Conservation (phyloP, 306 rosid genomes). For the Arachis hypogaea region DNA sequence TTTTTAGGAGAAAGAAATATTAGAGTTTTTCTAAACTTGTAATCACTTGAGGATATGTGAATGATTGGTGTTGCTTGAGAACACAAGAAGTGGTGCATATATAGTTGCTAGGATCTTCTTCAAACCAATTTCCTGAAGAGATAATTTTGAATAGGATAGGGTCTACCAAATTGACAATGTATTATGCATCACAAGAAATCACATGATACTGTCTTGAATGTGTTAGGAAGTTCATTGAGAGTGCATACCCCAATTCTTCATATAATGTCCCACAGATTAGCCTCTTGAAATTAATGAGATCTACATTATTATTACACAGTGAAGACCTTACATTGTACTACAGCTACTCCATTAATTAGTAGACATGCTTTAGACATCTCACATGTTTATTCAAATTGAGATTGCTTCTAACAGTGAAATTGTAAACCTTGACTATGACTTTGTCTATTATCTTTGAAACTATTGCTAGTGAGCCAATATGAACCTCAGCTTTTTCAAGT, state of each 20-base stretch:
- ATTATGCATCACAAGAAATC: constrained; percentile 14
- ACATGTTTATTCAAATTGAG: neutral
- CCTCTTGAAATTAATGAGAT: constrained; percentile 8
- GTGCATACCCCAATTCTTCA: constrained; percentile 6
- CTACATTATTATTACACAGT: no score
- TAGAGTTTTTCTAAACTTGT: neutral
- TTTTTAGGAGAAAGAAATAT: constrained; percentile 14
- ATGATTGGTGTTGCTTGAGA: constrained; percentile 28
- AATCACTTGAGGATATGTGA: neutral
- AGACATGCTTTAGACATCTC: no score
- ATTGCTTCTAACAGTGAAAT: neutral
- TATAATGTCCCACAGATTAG: constrained; percentile 12
- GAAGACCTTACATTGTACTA: neutral
- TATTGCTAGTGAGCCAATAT: no score
- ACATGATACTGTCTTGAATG: constrained; percentile 38
- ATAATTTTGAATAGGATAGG: neutral
- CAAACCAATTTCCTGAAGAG: neutral
- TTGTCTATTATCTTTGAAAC: no score
- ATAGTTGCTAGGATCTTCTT: constrained; percentile 8
- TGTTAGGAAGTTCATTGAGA: neutral
- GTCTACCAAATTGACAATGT: constrained; percentile 5
- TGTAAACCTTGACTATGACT: no score
- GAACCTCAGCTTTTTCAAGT: no score
- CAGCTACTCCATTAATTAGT: no score
- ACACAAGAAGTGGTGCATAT: constrained; percentile 23